These are phyloP conservation scores for Candida multigemmis DNA, from an alignment of 805 yeast genomes.

Conservation along the genomic window DNA sequence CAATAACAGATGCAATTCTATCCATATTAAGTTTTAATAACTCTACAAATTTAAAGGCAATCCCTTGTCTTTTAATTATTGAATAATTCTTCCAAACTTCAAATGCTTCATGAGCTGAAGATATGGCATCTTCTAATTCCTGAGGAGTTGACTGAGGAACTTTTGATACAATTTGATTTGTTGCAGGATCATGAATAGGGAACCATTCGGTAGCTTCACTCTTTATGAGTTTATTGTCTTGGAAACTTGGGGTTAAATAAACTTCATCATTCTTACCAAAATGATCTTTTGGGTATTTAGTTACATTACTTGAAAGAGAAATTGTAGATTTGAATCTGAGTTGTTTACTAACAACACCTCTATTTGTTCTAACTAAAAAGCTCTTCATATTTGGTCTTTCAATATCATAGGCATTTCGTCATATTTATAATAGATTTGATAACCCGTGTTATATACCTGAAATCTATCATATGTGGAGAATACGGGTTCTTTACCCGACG, in stretches of 20 bases:
- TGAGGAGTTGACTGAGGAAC: constrained; percentile 67
- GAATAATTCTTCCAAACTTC: constrained; percentile 43
- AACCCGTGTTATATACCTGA: too few relatives aligned
- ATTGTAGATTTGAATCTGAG: constrained; percentile 6
- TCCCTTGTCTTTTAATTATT: constrained; percentile 63
- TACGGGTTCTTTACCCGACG: too few relatives aligned
- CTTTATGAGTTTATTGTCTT: constrained; percentile 42
- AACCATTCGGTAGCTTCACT: constrained; percentile 49
- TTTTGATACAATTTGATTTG: constrained; percentile 52
- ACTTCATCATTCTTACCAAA: constrained; percentile 26
- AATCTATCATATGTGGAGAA: too few relatives aligned
- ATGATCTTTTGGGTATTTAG: constrained; percentile 34
- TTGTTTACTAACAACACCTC: background rate
- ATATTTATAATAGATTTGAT: too few relatives aligned
- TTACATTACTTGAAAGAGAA: constrained; percentile 21
- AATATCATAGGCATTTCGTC: too few relatives aligned
- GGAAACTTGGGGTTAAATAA: constrained; percentile 41
- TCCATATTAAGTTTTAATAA: constrained; percentile 60
- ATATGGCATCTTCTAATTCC: constrained; percentile 59
- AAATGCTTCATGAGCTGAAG: constrained; percentile 57
- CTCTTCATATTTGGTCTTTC: too few relatives aligned
- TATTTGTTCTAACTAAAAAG: too few relatives aligned
- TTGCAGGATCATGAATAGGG: constrained; percentile 71
- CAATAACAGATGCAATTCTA: constrained; percentile 49
- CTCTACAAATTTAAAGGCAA: constrained; percentile 60